Conservation (phyloP, 2,329 filamentous ascomycete genomes). For the Colletotrichum nymphaeae region DNA sequence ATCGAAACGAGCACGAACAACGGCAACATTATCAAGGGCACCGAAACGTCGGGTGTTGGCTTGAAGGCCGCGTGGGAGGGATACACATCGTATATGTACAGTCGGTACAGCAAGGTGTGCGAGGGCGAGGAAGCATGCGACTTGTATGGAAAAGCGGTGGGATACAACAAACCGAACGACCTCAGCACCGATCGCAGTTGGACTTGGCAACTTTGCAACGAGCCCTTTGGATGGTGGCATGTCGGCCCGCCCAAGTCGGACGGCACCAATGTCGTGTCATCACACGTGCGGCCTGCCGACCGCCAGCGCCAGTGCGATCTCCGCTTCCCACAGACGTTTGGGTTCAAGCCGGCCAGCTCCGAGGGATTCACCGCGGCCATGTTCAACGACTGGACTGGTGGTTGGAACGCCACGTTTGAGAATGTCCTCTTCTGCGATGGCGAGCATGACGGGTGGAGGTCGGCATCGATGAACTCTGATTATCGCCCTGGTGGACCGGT, state of each 20-base stretch:
- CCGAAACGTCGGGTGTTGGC: neutral
- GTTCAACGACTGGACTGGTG: conserved; percentile 30
- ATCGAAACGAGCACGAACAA: conserved; percentile 13
- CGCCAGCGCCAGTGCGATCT: conserved; percentile 7
- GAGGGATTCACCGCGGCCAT: conserved; percentile 23
- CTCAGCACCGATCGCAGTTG: conserved; percentile 6
- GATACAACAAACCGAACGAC: neutral
- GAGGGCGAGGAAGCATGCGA: neutral
- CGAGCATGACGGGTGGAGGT: conserved; percentile 31
- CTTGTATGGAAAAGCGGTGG: neutral
- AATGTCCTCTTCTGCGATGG: conserved; percentile 33
- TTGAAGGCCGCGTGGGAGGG: conserved; percentile 13
- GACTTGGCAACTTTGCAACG: conserved; percentile 33
- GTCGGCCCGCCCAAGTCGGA: conserved; percentile 20
- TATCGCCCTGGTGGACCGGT: conserved; percentile 25
- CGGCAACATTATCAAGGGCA: neutral
- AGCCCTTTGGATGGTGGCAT: conserved; percentile 31
- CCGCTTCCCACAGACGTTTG: conserved; percentile 16
- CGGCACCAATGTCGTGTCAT: conserved; percentile 27
- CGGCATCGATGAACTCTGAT: conserved; percentile 25
- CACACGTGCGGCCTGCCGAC: conserved; percentile 5
- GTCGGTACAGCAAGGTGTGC: neutral
- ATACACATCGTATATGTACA: neutral
- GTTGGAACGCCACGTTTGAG: conserved; percentile 21
- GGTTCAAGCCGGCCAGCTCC: conserved; percentile 14